A percentile compares a stretch with the other conserved stretches of the same genome.
Evolutionary conservation across 208 protist genomes (phyloP).

Genomic region (Trypanosoma platydactyli): DNA sequence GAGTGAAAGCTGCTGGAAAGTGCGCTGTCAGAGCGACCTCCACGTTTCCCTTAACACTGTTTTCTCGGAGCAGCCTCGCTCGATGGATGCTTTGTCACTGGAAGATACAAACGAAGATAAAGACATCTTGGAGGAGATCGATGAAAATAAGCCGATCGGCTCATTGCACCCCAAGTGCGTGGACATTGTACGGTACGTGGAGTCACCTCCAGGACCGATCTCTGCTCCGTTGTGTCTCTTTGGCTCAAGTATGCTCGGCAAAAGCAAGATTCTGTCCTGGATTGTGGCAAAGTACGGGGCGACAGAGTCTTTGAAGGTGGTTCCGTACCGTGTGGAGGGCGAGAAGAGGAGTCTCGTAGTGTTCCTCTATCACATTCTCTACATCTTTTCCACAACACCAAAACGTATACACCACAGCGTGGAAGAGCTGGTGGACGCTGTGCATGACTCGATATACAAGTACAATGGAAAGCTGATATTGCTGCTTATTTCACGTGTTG

Average conservation of each 20-base stretch:
- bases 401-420: constrained; percentile 42
- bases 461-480: constrained; percentile 57
- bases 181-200: constrained; percentile 39
- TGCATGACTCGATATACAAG: constrained; percentile 43
- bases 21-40: constrained; percentile 81
- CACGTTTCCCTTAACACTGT: constrained; percentile 42
- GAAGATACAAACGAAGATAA: constrained; percentile 8
- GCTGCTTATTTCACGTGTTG: constrained; percentile 58
- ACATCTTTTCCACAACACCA: constrained; percentile 31
- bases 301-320: constrained; percentile 28
- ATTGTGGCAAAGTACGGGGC: constrained; percentile 32
- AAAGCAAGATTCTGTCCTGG: constrained; percentile 56
- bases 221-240: constrained; percentile 73
- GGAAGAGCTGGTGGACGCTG: constrained; percentile 37
- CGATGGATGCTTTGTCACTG: constrained; percentile 7
- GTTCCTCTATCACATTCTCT: constrained; percentile 60
- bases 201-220: constrained; percentile 30
- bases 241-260: constrained; percentile 55
- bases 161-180: constrained; percentile 45
- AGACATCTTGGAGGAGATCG: constrained; percentile 2
- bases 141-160: constrained; percentile 23
- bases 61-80: constrained; percentile 39
- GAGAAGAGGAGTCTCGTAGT: constrained; percentile 52
- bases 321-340: constrained; percentile 38
- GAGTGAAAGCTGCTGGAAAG: constrained; percentile 29